Evolutionary conservation across 2,329 filamentous ascomycete genomes (phyloP), one percentile per base, ranked within the genome.

Genomic region (Boeremia exigua): DNA sequence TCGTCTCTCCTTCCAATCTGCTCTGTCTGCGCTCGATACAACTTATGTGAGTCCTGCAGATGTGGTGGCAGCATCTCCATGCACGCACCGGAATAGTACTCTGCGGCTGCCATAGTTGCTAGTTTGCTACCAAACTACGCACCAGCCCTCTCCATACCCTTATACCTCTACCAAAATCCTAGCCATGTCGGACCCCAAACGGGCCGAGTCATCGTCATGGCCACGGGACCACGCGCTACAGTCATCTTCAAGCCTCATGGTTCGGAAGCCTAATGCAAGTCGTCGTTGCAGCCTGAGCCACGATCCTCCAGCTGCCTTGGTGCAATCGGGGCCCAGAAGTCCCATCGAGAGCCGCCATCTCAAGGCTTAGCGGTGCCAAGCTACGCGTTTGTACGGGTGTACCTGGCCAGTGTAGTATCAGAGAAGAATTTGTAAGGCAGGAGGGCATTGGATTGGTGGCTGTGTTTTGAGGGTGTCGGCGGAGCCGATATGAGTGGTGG

Each of bases 1-100:
- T 63, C 55, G 14, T 58, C 49, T 23, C 28, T 56, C 19, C 44
- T 60, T 23, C 53, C 49, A 7, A 58, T 40, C 37, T 52, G 58
- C 52, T 66, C 63, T 10, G 46, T 56, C n/a, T 59, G 57, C 15
- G 54, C 33, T 57, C 60, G 50, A 10, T 58, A 46, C 30, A 56
- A 29, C 11, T 42, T 30, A 25, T 44, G 38, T 23, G 55, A 28
- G 32, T 25, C 38, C 34, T 49, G 30, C 19, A 46, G 32, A 34
- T 58, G 44, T 42, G 51, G 48, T 19, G 50, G 34, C 28, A 47
- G 46, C 30, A 36, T 51, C 10, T 50, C 15, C 33, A 48, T 47
- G 28, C 52, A 48, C 33, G 34, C 49, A 11, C 48, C 48, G 5
- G 47, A 44, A 38, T 56, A 56, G 23, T 56, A 56, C 37, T 56